A percentile compares a stretch with the other conserved stretches of the same genome.
phyloP scores from a whole-genome alignment of 2,329 filamentous ascomycete species.

The Nannizziopsis arthrosporioides region DNA sequence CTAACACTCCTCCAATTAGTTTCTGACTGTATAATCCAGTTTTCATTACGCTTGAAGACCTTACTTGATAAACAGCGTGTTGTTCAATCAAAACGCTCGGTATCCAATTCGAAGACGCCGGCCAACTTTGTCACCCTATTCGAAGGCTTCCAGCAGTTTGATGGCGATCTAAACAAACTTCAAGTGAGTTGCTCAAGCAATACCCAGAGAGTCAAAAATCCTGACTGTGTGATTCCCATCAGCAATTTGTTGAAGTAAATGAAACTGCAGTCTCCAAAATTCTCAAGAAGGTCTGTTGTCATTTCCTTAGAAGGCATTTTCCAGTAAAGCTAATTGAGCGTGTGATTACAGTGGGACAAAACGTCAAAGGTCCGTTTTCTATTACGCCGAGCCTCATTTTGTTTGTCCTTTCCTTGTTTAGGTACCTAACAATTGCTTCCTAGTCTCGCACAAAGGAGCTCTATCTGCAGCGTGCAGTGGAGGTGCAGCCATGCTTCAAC shows the following conservation, averaged over 20 bases:
- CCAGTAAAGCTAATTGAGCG: constrained; percentile 17
- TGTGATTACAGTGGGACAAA: constrained; percentile 70
- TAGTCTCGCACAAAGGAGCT: constrained; percentile 92
- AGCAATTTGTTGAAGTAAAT: constrained; percentile 98
- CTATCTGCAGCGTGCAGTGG: constrained; percentile 87
- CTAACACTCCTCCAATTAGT: background rate
- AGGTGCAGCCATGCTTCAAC: constrained; percentile 97
- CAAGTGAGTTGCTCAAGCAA: constrained; percentile 39
- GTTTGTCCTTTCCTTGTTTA: background rate
- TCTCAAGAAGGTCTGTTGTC: constrained; percentile 66
- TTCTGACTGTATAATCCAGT: constrained; percentile 40
- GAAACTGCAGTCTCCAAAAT: constrained; percentile 98
- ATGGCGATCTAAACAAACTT: constrained; percentile 89
- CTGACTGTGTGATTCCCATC: constrained; percentile 8
- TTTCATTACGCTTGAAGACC: constrained; percentile 84
- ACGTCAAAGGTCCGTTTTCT: constrained; percentile 63
- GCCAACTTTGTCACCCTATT: constrained; percentile 90
- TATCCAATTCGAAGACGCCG: constrained; percentile 70
- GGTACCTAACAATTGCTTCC: constrained; percentile 14
- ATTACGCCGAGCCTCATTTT: constrained; percentile 2
- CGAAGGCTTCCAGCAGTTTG: constrained; percentile 95
- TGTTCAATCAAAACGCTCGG: constrained; percentile 64
- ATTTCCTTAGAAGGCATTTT: background rate
- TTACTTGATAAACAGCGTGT: constrained; percentile 91
- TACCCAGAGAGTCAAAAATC: too few relatives aligned